Conservation (phyloP, 768 basidiomycete genomes). For the Trametes meyenii region DNA sequence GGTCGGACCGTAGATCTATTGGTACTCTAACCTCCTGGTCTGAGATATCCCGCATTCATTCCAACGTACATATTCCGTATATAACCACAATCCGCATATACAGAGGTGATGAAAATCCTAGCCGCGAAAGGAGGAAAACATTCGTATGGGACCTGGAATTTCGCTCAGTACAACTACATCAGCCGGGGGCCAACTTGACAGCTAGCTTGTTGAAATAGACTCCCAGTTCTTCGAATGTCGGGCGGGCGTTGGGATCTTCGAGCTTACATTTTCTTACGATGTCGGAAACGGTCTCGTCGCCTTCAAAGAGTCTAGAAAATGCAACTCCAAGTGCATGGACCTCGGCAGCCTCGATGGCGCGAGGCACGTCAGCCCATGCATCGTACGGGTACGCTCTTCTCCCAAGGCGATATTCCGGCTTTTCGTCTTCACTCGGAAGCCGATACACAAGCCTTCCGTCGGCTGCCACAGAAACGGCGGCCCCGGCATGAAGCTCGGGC, state of each 20-base stretch:
- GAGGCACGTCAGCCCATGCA: background rate
- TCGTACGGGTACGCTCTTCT: background rate
- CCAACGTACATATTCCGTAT: too few species aligned
- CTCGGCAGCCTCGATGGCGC: conserved; percentile 1
- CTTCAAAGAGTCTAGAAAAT: background rate
- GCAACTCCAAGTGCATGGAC: conserved; percentile 1
- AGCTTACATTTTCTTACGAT: background rate
- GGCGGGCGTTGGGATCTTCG: background rate
- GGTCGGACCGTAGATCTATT: too few species aligned
- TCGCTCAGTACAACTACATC: background rate
- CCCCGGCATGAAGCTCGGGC: background rate
- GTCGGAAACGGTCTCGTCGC: background rate
- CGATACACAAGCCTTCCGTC: background rate
- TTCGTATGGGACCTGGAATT: too few species aligned
- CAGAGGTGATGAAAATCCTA: too few species aligned
- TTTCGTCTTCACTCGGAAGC: background rate
- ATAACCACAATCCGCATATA: too few species aligned
- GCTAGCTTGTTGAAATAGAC: background rate
- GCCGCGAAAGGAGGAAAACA: too few species aligned
- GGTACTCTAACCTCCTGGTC: too few species aligned
- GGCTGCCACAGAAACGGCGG: background rate
- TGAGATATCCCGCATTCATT: too few species aligned
- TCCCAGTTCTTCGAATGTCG: background rate
- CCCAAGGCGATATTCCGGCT: background rate
- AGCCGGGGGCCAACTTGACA: background rate